These are phyloP conservation scores for Knoxia roxburghii DNA, from an alignment of 257 asterid genomes.

Conservation along the genomic window DNA sequence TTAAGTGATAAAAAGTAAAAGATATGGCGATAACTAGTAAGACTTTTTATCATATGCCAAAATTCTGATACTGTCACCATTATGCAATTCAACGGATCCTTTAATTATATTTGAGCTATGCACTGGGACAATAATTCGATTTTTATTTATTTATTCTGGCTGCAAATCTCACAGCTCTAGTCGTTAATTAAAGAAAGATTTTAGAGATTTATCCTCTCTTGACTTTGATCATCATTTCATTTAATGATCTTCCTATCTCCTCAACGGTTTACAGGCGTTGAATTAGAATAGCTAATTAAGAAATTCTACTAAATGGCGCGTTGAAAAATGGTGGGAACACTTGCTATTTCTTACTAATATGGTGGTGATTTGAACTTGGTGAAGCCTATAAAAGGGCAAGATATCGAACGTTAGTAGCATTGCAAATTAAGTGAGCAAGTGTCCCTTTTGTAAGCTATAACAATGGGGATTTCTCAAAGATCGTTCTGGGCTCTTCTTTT, in stretches of 20 bases:
- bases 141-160: no score
- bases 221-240: background rate
- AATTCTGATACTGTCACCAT: no score
- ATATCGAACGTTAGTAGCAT: background rate
- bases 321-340: background rate
- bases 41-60: no score
- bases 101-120: no score
- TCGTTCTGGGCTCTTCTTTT: background rate
- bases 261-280: constrained; percentile 8
- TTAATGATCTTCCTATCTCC: constrained; percentile 4
- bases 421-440: background rate
- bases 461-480: constrained; percentile 3
- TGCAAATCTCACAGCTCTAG: no score
- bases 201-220: background rate
- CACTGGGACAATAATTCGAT: no score
- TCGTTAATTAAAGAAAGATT: no score
- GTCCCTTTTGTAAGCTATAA: background rate
- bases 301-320: background rate
- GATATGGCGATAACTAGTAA: no score
- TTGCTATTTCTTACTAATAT: background rate
- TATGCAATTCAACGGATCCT: no score
- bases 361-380: no score
- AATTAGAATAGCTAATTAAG: background rate
- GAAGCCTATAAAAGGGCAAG: constrained; percentile 4
- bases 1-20: no score